Conservation (phyloP, 2,329 filamentous ascomycete species). For the Domatiomyces catenatus region DNA sequence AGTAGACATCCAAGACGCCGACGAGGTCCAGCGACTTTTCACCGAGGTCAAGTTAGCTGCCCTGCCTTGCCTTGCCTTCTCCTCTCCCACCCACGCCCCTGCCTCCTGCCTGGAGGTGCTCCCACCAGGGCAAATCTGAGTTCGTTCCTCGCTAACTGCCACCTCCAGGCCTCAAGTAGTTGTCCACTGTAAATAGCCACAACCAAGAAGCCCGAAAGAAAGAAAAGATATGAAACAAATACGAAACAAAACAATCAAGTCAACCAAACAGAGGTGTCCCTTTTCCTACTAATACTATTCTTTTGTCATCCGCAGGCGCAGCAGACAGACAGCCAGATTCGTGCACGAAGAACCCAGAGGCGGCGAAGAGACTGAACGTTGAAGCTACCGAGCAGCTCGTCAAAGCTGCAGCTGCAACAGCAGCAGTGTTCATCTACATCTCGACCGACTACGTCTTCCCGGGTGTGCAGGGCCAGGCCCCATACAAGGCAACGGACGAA, state of each 20-base stretch:
- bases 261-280: not conserved
- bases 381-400: slow-evolving; percentile 54
- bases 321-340: slow-evolving; percentile 80
- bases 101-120: not conserved
- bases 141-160: slow-evolving; percentile 3
- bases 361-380: slow-evolving; percentile 59
- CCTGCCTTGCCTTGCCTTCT: not conserved
- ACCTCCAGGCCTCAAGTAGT: slow-evolving; percentile 53
- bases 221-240: slow-evolving; percentile 1
- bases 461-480: slow-evolving; percentile 65
- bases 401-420: slow-evolving; percentile 43
- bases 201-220: too few relatives aligned
- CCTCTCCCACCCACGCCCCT: too few relatives aligned
- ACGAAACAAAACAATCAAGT: slow-evolving; percentile 1
- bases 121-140: not conserved
- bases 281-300: not conserved
- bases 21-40: slow-evolving; percentile 32
- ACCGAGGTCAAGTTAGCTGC: slow-evolving; percentile 38
- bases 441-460: slow-evolving; percentile 68
- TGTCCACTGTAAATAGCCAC: slow-evolving; percentile 62
- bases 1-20: slow-evolving; percentile 33
- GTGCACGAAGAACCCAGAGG: slow-evolving; percentile 64
- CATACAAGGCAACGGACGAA: slow-evolving; percentile 51
- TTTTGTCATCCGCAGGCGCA: slow-evolving; percentile 42
- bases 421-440: slow-evolving; percentile 41